These are phyloP conservation scores for Silybum marianum DNA, from an alignment of 129 eudicot species.

Conservation along the genomic window DNA sequence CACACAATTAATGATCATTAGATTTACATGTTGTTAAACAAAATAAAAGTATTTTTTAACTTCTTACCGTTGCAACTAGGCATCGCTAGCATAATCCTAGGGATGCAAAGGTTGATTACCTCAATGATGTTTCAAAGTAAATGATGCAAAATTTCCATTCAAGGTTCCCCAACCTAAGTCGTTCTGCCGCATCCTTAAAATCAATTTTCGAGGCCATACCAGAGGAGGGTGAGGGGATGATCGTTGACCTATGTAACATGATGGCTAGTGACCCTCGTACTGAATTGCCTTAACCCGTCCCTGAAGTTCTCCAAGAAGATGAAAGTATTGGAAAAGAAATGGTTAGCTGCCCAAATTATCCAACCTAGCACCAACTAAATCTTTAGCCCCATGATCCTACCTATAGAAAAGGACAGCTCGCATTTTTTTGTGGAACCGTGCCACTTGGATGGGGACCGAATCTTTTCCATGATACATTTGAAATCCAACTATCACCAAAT, in stretches of 20 bases:
- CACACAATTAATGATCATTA: not conserved
- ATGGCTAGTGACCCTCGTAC: not conserved
- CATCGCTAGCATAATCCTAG: not conserved
- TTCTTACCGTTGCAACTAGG: not conserved
- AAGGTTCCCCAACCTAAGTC: not conserved
- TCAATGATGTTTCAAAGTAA: not conserved
- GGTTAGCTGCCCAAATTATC: too few relatives aligned
- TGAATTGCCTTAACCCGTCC: not conserved
- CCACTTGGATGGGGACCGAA: too few relatives aligned
- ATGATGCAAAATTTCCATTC: not conserved
- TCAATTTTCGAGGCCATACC: not conserved
- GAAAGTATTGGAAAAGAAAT: too few relatives aligned
- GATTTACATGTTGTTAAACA: too few relatives aligned
- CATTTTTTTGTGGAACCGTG: too few relatives aligned
- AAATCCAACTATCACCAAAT: too few relatives aligned
- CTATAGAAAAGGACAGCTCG: too few relatives aligned
- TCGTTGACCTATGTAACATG: not conserved
- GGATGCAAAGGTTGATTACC: not conserved
- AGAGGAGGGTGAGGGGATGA: not conserved
- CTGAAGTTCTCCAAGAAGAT: not conserved
- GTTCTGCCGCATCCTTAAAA: not conserved
- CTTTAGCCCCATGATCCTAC: too few relatives aligned
- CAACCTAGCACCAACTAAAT: too few relatives aligned
- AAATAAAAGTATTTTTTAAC: too few relatives aligned
- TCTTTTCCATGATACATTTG: too few relatives aligned